These are phyloP conservation scores for Mucor plumbeus DNA, from an alignment of 371 early-diverging fungal species.

Conservation along the genomic window DNA sequence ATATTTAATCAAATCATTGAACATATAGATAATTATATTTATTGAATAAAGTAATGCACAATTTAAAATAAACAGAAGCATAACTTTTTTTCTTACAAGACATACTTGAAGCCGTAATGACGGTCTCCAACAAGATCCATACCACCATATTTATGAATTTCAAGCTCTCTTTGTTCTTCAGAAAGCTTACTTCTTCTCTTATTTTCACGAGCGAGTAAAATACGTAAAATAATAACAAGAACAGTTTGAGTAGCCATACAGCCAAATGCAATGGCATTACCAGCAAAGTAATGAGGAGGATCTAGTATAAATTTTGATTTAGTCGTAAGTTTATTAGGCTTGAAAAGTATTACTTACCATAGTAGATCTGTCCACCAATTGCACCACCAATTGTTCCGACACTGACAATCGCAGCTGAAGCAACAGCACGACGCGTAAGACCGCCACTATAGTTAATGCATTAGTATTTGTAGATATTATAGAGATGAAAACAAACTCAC, in stretches of 20 bases:
- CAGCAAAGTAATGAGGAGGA: slow-evolving; percentile 33
- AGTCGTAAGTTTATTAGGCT: too few species aligned
- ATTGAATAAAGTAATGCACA: not conserved
- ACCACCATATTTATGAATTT: slow-evolving; percentile 45
- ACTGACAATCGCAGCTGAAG: slow-evolving; percentile 44
- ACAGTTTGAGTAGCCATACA: slow-evolving; percentile 38
- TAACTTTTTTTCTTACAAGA: slow-evolving; percentile 11
- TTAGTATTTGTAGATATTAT: not conserved
- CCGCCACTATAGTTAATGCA: slow-evolving; percentile 29
- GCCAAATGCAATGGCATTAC: slow-evolving; percentile 37
- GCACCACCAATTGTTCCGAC: slow-evolving; percentile 45
- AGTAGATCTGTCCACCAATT: slow-evolving; percentile 47
- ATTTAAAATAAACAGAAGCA: not conserved
- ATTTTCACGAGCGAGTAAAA: slow-evolving; percentile 37
- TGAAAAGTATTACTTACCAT: slow-evolving; percentile 20
- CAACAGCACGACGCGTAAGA: slow-evolving; percentile 43
- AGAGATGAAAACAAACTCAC: slow-evolving; percentile 8
- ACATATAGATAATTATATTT: not conserved
- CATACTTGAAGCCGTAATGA: slow-evolving; percentile 39
- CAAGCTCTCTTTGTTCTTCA: slow-evolving; percentile 32
- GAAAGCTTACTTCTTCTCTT: slow-evolving; percentile 31
- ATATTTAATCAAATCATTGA: too few species aligned
- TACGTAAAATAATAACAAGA: slow-evolving; percentile 22
- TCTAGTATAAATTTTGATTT: slow-evolving; percentile 11
- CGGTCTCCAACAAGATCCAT: slow-evolving; percentile 53